Evolutionary conservation across 202 grass and related monocot species (phyloP).

Genomic region (Panicum hallii): DNA sequence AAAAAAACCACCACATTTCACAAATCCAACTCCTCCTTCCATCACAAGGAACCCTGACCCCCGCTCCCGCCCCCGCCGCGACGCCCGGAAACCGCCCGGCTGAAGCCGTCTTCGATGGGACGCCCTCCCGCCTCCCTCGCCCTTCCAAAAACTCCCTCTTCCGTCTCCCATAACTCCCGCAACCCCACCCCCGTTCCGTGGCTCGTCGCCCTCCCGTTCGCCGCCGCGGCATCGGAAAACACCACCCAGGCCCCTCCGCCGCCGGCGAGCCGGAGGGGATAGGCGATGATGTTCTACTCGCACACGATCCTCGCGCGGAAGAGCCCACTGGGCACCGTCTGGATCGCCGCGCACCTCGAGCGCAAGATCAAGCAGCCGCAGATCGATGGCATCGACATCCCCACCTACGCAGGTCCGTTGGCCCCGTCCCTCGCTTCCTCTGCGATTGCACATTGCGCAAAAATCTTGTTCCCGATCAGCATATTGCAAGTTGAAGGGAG

Average conservation of each 20-base stretch:
- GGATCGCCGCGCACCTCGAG: conserved; percentile 97
- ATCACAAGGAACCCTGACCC: background rate
- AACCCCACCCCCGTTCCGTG: background rate
- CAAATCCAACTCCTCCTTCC: background rate
- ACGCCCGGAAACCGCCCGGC: background rate
- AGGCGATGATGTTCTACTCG: conserved; percentile 79
- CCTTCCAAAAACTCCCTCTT: background rate
- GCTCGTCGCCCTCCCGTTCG: background rate
- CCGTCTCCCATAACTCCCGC: background rate
- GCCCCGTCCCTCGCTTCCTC: background rate
- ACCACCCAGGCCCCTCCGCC: background rate
- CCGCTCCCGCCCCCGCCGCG: too few relatives aligned
- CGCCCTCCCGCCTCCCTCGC: background rate
- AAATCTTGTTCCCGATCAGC: background rate
- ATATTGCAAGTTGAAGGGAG: background rate
- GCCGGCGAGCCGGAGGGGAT: background rate
- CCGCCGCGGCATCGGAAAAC: background rate
- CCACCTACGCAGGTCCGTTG: conserved; percentile 60
- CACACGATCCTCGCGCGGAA: conserved; percentile 87
- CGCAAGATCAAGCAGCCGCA: conserved; percentile 88
- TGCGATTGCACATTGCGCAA: background rate
- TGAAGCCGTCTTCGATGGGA: background rate
- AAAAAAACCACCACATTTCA: too few relatives aligned
- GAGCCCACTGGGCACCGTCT: conserved; percentile 84
- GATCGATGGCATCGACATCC: conserved; percentile 81